Percentiles rank a stretch among this genome's conserved stretches.
Evolutionary conservation across 208 protist species (phyloP).

Genomic region (Trypanosoma melophagium): DNA sequence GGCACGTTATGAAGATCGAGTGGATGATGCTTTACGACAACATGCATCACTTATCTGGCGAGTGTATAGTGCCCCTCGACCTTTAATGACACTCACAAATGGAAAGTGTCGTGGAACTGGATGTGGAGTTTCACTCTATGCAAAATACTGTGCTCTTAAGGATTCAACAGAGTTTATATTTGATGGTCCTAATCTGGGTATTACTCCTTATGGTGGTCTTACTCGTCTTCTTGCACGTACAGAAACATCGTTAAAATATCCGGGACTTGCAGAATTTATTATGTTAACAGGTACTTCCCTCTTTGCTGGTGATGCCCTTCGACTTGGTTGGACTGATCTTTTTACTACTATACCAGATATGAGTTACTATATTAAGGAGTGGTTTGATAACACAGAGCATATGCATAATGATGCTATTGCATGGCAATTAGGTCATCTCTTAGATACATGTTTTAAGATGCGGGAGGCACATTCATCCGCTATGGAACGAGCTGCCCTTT

Average conservation of each 20-base stretch:
- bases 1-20: slow-evolving; percentile 71
- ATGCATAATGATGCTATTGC: slow-evolving; percentile 92
- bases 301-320: slow-evolving; percentile 86
- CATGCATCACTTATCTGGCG: slow-evolving; percentile 82
- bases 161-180: slow-evolving; percentile 86
- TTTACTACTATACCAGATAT: slow-evolving; percentile 86
- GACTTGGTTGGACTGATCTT: slow-evolving; percentile 88
- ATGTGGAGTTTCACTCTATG: slow-evolving; percentile 74
- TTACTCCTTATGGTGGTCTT: slow-evolving; percentile 84
- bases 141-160: slow-evolving; percentile 85
- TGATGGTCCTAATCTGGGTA: slow-evolving; percentile 76
- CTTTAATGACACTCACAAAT: slow-evolving; percentile 88
- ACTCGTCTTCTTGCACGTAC: slow-evolving; percentile 77
- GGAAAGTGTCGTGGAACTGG: slow-evolving; percentile 87
- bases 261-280: slow-evolving; percentile 89
- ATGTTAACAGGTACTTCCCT: slow-evolving; percentile 88
- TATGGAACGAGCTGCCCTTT: slow-evolving; percentile 87
- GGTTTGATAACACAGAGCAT: slow-evolving; percentile 89
- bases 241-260: slow-evolving; percentile 89
- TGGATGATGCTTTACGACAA: slow-evolving; percentile 70
- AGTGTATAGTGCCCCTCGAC: slow-evolving; percentile 70
- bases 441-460: slow-evolving; percentile 88
- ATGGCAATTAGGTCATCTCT: slow-evolving; percentile 89
- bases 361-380: slow-evolving; percentile 90
- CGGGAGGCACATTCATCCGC: slow-evolving; percentile 69